These are phyloP conservation scores for Sclerotinia nivalis DNA, from an alignment of 2,329 filamentous ascomycete species.

Conservation along the genomic window DNA sequence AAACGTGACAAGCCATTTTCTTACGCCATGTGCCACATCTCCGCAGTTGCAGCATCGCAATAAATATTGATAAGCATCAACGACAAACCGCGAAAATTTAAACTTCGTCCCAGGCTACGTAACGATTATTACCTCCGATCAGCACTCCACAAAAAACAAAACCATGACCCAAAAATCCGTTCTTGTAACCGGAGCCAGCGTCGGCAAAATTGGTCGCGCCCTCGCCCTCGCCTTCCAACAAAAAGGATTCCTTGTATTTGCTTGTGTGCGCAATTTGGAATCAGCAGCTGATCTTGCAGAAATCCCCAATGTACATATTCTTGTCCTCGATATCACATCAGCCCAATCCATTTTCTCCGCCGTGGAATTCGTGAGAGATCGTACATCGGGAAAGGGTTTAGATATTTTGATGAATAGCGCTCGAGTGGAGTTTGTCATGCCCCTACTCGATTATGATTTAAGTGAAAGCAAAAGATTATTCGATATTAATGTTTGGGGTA, in stretches of 20 bases:
- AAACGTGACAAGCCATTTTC: too few species aligned
- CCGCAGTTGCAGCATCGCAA: too few species aligned
- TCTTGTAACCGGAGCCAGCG: conserved; percentile 20
- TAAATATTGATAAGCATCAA: too few species aligned
- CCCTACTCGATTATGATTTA: conserved; percentile 19
- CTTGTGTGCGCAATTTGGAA: background rate
- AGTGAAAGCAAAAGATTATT: conserved; percentile 18
- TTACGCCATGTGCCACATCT: too few species aligned
- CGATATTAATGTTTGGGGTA: conserved; percentile 26
- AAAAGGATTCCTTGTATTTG: conserved; percentile 20
- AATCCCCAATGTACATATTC: background rate
- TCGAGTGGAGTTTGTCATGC: conserved; percentile 24
- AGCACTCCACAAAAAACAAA: too few species aligned
- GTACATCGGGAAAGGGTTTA: conserved; percentile 3
- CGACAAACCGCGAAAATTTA: too few species aligned
- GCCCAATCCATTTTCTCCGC: background rate
- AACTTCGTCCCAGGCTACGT: too few species aligned
- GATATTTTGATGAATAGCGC: conserved; percentile 25
- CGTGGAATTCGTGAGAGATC: conserved; percentile 14
- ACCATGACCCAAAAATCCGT: conserved; percentile 13
- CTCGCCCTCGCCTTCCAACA: conserved; percentile 19
- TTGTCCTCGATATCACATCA: conserved; percentile 9
- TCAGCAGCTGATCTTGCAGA: background rate
- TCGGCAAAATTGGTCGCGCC: conserved; percentile 19
- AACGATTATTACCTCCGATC: too few species aligned